Conservation (phyloP, 208 protist genomes). For the Naegleria lovaniensis region DNA sequence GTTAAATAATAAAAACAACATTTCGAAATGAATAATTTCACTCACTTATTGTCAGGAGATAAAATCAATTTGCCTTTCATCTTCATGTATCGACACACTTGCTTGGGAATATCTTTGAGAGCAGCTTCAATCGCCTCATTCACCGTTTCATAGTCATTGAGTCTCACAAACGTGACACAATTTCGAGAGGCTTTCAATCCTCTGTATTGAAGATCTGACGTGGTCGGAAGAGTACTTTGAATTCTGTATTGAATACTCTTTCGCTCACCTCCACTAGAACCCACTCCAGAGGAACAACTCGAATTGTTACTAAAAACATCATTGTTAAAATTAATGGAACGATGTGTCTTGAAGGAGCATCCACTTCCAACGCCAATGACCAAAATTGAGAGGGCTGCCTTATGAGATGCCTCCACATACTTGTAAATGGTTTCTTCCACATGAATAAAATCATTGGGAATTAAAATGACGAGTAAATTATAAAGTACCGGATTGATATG, state of each 20-base stretch:
- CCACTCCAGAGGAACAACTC: neutral
- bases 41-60: neutral
- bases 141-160: neutral
- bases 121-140: neutral
- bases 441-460: conserved; percentile 1
- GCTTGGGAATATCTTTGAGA: neutral
- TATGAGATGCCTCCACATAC: conserved; percentile 9
- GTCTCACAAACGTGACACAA: neutral
- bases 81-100: neutral
- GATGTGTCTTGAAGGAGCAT: neutral
- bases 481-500: neutral
- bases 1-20: too few species aligned
- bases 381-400: neutral
- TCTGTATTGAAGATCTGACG: neutral
- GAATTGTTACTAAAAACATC: neutral
- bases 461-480: neutral
- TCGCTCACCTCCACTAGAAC: neutral
- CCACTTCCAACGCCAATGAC: neutral
- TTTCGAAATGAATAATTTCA: too few species aligned
- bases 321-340: neutral
- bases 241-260: neutral
- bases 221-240: neutral
- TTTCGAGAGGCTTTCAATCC: neutral
- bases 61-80: neutral
- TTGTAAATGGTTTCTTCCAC: conserved; percentile 17